Evolutionary conservation across 345 rosid species (phyloP).

Genomic region (Salix dunnii): DNA sequence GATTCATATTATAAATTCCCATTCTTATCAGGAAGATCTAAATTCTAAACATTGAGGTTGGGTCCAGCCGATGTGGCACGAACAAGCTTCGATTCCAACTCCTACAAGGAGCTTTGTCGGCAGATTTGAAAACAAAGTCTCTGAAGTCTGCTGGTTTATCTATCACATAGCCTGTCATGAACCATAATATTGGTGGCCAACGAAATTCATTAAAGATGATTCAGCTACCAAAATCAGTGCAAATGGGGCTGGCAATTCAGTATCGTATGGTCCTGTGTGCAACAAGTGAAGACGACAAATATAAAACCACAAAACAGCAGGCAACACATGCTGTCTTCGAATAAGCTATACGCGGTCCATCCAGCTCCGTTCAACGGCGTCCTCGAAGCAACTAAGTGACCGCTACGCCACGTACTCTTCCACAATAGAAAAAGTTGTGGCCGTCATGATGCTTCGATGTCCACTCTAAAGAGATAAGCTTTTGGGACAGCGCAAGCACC

Average conservation of each 20-base stretch:
- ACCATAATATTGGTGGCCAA: neutral
- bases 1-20: no score
- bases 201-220: neutral
- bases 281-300: neutral
- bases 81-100: no score
- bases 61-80: no score
- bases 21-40: no score
- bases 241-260: no score
- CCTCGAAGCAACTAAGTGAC: neutral
- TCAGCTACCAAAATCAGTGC: neutral
- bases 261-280: neutral
- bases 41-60: no score
- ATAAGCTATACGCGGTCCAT: neutral
- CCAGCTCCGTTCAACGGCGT: neutral
- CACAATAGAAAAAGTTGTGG: neutral
- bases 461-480: neutral
- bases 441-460: neutral
- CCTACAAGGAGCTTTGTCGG: no score
- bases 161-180: no score
- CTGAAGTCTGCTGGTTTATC: neutral
- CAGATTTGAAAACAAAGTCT: no score
- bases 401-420: neutral
- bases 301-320: neutral
- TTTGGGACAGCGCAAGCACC: neutral
- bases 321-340: neutral